Conservation (phyloP, 1,284 basidiomycete genomes). For the Apiotrichum domesticum region DNA sequence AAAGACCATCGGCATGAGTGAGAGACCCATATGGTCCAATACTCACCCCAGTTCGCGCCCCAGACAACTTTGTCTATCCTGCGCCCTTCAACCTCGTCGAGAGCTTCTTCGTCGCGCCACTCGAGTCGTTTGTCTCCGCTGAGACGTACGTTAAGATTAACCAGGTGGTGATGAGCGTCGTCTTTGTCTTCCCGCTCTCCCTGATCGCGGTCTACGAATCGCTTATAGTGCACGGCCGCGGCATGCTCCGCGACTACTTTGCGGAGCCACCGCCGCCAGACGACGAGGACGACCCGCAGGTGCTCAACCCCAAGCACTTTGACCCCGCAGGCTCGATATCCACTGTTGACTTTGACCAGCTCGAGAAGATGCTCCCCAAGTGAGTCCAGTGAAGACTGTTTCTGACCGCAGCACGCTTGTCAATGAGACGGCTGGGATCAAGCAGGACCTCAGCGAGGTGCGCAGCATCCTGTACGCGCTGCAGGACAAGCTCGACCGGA, state of each 20-base stretch:
- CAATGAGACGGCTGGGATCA: conserved; percentile 62
- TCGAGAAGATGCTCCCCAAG: conserved; percentile 52
- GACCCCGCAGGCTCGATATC: conserved; percentile 55
- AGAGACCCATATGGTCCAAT: conserved; percentile 8
- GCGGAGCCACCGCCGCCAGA: conserved; percentile 56
- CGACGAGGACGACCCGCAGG: conserved; percentile 50
- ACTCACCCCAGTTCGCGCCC: conserved; percentile 54
- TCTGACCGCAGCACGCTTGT: conserved; percentile 28
- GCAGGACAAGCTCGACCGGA: background rate
- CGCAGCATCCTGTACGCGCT: conserved; percentile 44
- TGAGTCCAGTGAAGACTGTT: conserved; percentile 11
- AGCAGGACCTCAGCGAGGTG: conserved; percentile 54
- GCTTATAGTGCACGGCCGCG: conserved; percentile 40
- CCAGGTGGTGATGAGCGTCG: conserved; percentile 61
- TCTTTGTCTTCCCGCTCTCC: conserved; percentile 74
- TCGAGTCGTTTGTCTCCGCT: background rate
- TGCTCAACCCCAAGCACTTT: conserved; percentile 51
- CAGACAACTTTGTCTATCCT: conserved; percentile 54
- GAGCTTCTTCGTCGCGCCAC: conserved; percentile 20
- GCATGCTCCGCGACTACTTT: conserved; percentile 62
- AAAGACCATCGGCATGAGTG: conserved; percentile 67
- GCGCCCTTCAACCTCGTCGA: conserved; percentile 67
- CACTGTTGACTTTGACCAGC: conserved; percentile 65
- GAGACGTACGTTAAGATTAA: conserved; percentile 56
- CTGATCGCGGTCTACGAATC: conserved; percentile 71